Base-by-base conservation (phyloP, 371 early-diverging fungal species). In the Thermomucor indicae-seudaticae region DNA sequence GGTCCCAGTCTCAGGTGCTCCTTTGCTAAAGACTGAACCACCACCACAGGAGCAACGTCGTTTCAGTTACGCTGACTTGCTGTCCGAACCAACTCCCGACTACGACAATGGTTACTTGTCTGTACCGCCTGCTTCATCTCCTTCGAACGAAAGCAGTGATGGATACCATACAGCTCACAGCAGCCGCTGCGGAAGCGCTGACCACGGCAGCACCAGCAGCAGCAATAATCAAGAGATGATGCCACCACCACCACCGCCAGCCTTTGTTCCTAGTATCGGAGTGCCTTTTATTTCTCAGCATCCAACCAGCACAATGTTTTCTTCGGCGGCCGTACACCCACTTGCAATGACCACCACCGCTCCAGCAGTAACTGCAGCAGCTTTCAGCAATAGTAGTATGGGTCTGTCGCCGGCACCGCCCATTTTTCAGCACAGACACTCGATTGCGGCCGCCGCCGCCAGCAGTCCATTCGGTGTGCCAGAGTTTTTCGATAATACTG, bases 21-120 rank as follows among this genome's bases (percentile, higher is more conserved):
- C 46, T 32, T 24, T 32, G 19, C 17, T 19, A 29, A 8, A 20
- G 20, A 14, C 47, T 17, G 8, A 12, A 47, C 11, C 47, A 47
- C 10, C 47, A 47, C 30, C 47, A 35, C 19, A 39, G 40, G 38
- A 34, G 17, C 35, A 46, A 28, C 59, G 67, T 49, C 59, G 71
- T 10, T 75, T 75, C 45, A 70, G 71, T 47, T 75, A 70, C 30
- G 58, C 75, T 8, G 69, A 69, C 29, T 57, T 75, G 64, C 39
- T 75, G 11, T 38, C 35, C 17, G 37, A 47, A 10, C 51, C 54
- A 12, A 48, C 52, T 29, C 50, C 47, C 12, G 56, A 60, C 38
- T 52, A 58, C 46, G 62, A 60, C 23, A n/a, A n/a, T n/a, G 48
- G 49, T n/a, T 62, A 65, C 38, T 27, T 50, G 17, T 42, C 60